These are phyloP conservation scores for Colletotrichum viniferum DNA, from an alignment of 2,329 filamentous ascomycete species.

Conservation along the genomic window DNA sequence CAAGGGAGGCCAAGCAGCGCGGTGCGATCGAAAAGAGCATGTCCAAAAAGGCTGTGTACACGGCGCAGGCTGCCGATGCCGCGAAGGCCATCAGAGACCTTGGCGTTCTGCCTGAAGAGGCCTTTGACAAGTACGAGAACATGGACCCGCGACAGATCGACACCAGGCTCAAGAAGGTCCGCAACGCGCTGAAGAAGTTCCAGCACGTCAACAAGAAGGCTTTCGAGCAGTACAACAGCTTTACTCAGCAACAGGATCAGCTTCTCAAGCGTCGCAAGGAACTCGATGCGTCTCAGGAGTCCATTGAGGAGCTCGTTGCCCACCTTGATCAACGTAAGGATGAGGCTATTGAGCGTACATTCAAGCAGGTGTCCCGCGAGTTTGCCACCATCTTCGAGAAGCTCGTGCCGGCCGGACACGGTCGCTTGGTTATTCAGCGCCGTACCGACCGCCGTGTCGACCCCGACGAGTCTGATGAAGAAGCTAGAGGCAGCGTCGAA, in stretches of 20 bases:
- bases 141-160: conserved; percentile 75
- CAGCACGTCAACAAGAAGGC: conserved; percentile 99
- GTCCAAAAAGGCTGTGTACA: conserved; percentile 82
- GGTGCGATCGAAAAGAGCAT: conserved; percentile 91
- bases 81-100: conserved; percentile 90
- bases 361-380: conserved; percentile 95
- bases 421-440: conserved; percentile 89
- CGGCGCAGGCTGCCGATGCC: conserved; percentile 78
- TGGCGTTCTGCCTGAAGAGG: conserved; percentile 91
- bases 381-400: conserved; percentile 94
- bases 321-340: conserved; percentile 96
- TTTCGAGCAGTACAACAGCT: conserved; percentile 98
- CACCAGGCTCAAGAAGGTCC: conserved; percentile 84
- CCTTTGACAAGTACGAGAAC: conserved; percentile 87
- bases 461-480: conserved; percentile 71
- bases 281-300: conserved; percentile 82
- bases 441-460: conserved; percentile 73
- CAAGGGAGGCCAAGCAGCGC: conserved; percentile 82
- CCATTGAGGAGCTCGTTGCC: conserved; percentile 90
- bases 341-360: conserved; percentile 96
- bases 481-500: conserved; percentile 76
- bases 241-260: conserved; percentile 88
- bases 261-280: conserved; percentile 85
- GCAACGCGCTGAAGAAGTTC: conserved; percentile 93
- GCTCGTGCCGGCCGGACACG: conserved; percentile 91